Base-by-base conservation (phyloP, 208 protist species). In the Trichomonas vaginalis region DNA sequence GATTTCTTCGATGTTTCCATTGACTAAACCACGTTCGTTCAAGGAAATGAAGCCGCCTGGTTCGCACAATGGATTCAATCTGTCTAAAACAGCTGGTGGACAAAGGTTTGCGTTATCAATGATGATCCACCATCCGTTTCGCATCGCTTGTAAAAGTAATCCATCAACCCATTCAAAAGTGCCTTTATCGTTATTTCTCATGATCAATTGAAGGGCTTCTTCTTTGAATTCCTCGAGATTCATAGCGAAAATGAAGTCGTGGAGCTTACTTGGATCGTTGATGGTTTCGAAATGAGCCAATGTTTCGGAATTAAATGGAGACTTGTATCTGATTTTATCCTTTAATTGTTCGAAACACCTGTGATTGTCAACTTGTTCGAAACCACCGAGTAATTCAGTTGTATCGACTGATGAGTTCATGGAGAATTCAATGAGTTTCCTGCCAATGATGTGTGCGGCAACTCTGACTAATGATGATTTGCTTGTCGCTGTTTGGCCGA, bases 71-170 rank as follows among this genome's bases (percentile, higher is more conserved):
- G 92, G 92, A 80, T 95, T 95, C 1, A 95, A 40, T 45, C 92
- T 49, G 82, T 95, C 92, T 15, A 95, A 46, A 9, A 95, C 92
- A 17, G 49, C 51, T 45, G 92, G 49, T 35, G 98, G 98, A 97
- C 99, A 99, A 87, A 99, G 98, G 97, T 99, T 99, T 23, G 98
- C 99, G 97, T 99, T 99, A 96, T 99, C 99, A 45, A 99, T 97
- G 0, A 99, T 97, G 15, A 99, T 97, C 99, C 99, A 99, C 96
- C 99, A 95, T 23, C 99, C 99, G 45, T 96, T 95, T 96, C 98
- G 95, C 97, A 99, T 97, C 3, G 96, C 96, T 90, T 61, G 27
- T 32, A 99, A 97, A 37, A 99, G 97, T 17, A 99, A 88, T 39
- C 99, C 99, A 97, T 99, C 99, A 6, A 98, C 97, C 99, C 99